These are phyloP conservation scores for Inga leiocalycina DNA, from an alignment of 306 rosid species.

Conservation along the genomic window DNA sequence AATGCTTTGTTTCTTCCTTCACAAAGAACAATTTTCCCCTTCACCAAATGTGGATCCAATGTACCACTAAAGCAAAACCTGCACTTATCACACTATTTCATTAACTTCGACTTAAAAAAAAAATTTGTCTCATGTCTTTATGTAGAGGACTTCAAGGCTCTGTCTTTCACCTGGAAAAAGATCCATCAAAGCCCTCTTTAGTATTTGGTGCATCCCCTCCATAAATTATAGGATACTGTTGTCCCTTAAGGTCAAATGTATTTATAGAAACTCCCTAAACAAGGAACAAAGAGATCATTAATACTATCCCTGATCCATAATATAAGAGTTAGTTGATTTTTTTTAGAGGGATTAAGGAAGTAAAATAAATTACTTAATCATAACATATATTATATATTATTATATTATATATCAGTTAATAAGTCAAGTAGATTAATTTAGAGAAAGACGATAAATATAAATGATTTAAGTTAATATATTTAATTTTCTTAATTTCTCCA, in stretches of 20 bases:
- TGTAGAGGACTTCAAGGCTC: neutral
- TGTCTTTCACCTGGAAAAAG: neutral
- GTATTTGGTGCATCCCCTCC: constrained; percentile 35
- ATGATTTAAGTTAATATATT: too few species aligned
- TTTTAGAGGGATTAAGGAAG: too few species aligned
- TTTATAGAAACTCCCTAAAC: constrained; percentile 34
- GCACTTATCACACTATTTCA: neutral
- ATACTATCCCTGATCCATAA: neutral
- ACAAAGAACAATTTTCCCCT: constrained; percentile 50
- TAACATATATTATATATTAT: too few species aligned
- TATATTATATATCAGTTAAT: too few species aligned
- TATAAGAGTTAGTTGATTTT: too few species aligned
- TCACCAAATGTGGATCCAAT: constrained; percentile 32
- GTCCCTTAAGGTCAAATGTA: constrained; percentile 21
- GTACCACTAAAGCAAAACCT: neutral
- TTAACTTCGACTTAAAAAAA: neutral
- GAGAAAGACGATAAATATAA: too few species aligned
- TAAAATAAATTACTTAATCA: too few species aligned
- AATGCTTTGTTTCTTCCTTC: neutral
- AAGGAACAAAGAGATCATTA: neutral
- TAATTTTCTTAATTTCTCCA: too few species aligned
- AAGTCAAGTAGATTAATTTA: too few species aligned
- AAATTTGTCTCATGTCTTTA: neutral
- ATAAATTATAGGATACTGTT: constrained; percentile 12
- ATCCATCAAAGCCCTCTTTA: neutral